Conservation (phyloP, 257 asterid species). For the Gentiana dahurica region DNA sequence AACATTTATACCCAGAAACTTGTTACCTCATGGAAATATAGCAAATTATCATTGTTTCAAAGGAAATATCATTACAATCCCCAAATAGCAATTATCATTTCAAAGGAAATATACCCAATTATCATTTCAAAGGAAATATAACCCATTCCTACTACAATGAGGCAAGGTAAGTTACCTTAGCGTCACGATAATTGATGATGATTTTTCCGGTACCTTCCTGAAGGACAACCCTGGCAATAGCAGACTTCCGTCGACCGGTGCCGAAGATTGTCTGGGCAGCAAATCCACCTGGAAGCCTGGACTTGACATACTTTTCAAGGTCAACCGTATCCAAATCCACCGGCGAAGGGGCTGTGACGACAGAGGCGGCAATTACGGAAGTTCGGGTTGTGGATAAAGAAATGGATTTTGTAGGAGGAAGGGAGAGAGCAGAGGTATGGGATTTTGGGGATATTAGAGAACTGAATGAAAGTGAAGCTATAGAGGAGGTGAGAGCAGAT, state of each 20-base stretch:
- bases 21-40: background rate
- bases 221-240: conserved; percentile 93
- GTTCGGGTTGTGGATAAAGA: conserved; percentile 26
- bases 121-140: background rate
- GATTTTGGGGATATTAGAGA: conserved; percentile 56
- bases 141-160: background rate
- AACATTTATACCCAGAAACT: background rate
- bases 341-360: conserved; percentile 29
- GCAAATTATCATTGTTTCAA: background rate
- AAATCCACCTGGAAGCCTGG: conserved; percentile 91
- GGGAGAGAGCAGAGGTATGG: conserved; percentile 22
- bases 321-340: conserved; percentile 41
- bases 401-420: conserved; percentile 25
- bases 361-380: conserved; percentile 29
- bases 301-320: conserved; percentile 53
- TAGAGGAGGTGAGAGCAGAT: conserved; percentile 58
- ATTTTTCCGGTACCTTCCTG: conserved; percentile 85
- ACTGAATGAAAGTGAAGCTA: conserved; percentile 75
- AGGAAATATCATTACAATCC: background rate
- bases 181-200: conserved; percentile 84
- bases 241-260: conserved; percentile 85
- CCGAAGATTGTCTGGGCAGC: conserved; percentile 85
- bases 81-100: background rate
- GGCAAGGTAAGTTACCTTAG: conserved; percentile 36
- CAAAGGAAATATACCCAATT: no score